Evolutionary conservation across 2,329 filamentous ascomycete genomes (phyloP).

Genomic region (Penicillium decumbens): DNA sequence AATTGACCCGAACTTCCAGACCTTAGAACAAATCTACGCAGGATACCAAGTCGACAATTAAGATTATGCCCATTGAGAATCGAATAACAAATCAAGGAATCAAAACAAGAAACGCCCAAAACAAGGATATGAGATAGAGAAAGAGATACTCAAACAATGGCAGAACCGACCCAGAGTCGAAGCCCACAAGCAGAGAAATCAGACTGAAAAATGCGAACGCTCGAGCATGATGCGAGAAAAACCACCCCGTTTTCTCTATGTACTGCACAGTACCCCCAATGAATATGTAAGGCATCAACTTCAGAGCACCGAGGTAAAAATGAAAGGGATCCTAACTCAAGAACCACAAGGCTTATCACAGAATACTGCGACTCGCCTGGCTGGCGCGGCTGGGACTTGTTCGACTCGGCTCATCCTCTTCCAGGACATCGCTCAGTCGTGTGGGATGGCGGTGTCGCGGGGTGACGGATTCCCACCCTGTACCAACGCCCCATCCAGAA

Average conservation of each 20-base stretch:
- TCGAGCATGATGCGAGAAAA: background rate
- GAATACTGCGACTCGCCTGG: constrained; percentile 36
- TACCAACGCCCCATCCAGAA: constrained; percentile 59
- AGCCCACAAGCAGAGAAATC: background rate
- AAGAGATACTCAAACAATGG: background rate
- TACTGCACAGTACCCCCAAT: background rate
- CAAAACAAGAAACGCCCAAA: background rate
- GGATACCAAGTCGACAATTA: background rate
- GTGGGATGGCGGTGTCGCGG: constrained; percentile 79
- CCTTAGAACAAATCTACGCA: background rate
- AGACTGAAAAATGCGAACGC: background rate
- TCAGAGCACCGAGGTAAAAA: background rate
- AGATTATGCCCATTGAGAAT: background rate
- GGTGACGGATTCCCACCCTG: constrained; percentile 71
- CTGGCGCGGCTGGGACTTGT: constrained; percentile 66
- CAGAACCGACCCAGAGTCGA: background rate
- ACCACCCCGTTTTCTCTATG: background rate
- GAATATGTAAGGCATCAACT: background rate
- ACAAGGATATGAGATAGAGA: background rate
- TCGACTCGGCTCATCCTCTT: constrained; percentile 72
- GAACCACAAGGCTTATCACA: constrained; percentile 13
- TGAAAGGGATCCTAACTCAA: background rate
- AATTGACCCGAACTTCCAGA: background rate
- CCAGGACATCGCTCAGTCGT: constrained; percentile 78
- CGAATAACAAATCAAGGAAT: background rate